Conservation (phyloP, 441 rosid species). For the Erodium chrysanthum region DNA sequence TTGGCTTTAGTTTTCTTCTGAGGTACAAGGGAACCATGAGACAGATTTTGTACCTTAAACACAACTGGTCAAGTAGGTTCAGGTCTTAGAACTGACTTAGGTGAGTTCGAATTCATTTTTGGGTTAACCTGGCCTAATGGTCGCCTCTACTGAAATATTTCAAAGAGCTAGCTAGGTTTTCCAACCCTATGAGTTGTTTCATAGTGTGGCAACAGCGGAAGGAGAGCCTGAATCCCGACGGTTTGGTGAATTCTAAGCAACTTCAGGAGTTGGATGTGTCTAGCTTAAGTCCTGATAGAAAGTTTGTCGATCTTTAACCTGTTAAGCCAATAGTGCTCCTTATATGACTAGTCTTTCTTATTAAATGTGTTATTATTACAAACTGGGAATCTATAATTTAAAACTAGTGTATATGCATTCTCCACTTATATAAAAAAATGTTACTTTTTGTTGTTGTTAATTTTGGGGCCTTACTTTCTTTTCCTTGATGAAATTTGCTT, state of each 20-base stretch:
- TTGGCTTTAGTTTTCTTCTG: too few species aligned
- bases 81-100: background rate
- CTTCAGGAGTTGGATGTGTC: background rate
- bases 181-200: background rate
- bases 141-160: background rate
- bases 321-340: background rate
- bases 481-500: constrained; percentile 9
- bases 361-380: too few species aligned
- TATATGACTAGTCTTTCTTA: too few species aligned
- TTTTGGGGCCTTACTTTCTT: background rate
- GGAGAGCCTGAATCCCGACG: background rate
- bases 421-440: background rate
- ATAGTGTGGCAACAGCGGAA: background rate
- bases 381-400: background rate
- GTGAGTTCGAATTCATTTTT: background rate
- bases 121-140: background rate
- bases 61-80: background rate
- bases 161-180: background rate
- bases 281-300: background rate
- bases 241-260: background rate
- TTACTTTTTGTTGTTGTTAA: background rate
- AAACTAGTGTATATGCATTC: background rate
- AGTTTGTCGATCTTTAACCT: background rate
- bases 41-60: background rate
- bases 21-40: background rate